These are phyloP conservation scores for Cercophora scortea DNA, from an alignment of 495 filamentous ascomycete species.

Conservation along the genomic window DNA sequence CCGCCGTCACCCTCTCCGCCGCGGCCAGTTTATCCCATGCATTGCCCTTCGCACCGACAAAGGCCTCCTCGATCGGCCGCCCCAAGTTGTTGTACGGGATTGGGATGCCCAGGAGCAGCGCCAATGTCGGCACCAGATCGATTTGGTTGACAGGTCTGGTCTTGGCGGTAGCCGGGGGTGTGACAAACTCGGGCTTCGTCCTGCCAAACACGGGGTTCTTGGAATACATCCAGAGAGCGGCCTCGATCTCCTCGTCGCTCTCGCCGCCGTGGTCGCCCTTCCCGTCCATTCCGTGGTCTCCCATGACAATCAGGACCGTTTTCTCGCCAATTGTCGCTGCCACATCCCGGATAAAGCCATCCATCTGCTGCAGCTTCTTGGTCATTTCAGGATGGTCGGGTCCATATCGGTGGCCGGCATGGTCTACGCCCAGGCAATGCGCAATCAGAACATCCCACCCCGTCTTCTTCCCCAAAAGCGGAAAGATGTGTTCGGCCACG, in stretches of 20 bases:
- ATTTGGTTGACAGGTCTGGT: conserved; percentile 86
- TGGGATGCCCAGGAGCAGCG: conserved; percentile 79
- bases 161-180: conserved; percentile 67
- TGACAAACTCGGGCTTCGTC: conserved; percentile 48
- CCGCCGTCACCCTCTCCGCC: conserved; percentile 69
- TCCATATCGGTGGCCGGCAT: conserved; percentile 93
- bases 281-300: conserved; percentile 95
- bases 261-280: conserved; percentile 98
- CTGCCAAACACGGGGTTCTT: conserved; percentile 75
- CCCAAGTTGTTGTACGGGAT: conserved; percentile 98
- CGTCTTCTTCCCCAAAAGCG: conserved; percentile 58
- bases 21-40: conserved; percentile 67
- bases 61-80: conserved; percentile 87
- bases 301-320: conserved; percentile 90
- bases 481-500: conserved; percentile 87
- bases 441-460: conserved; percentile 91
- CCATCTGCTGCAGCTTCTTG: conserved; percentile 87
- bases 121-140: conserved; percentile 86
- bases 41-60: conserved; percentile 58
- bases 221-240: conserved; percentile 98
- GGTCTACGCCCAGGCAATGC: conserved; percentile 92
- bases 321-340: conserved; percentile 69
- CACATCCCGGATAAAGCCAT: conserved; percentile 64
- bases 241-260: conserved; percentile 88
- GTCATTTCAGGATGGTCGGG: conserved; percentile 89